Percentiles rank a stretch among this genome's conserved stretches.
Evolutionary conservation across 495 filamentous ascomycete genomes (phyloP).

Genomic region (Jackrogersella multiformis): DNA sequence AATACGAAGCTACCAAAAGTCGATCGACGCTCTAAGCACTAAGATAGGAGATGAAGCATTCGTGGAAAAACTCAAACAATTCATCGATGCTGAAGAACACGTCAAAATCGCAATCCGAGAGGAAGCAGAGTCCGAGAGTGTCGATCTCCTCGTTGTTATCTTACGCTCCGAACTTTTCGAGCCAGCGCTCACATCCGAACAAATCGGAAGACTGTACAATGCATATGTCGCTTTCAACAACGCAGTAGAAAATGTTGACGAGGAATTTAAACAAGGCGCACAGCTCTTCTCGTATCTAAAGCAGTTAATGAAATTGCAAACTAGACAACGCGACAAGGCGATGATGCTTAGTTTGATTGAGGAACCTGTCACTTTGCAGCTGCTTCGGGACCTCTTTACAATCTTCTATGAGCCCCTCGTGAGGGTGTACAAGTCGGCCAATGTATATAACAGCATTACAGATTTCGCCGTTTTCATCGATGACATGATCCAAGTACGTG

Average conservation of each 20-base stretch:
- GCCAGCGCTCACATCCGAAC: constrained; percentile 72
- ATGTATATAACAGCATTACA: constrained; percentile 95
- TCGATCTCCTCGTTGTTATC: constrained; percentile 86
- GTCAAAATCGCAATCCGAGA: constrained; percentile 76
- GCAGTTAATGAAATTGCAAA: constrained; percentile 91
- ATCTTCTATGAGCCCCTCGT: constrained; percentile 99
- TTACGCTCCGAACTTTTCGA: constrained; percentile 76
- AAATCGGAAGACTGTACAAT: constrained; percentile 87
- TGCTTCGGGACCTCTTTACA: constrained; percentile 95
- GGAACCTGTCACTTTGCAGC: constrained; percentile 89
- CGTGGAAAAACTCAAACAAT: constrained; percentile 82
- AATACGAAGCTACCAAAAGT: constrained; percentile 81
- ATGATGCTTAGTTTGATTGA: constrained; percentile 98
- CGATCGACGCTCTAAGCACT: constrained; percentile 75
- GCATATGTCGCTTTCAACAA: constrained; percentile 97
- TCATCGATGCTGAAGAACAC: constrained; percentile 75
- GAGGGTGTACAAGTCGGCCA: constrained; percentile 97
- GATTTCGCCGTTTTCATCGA: constrained; percentile 94
- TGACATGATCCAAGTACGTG: constrained; percentile 76
- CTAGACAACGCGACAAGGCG: constrained; percentile 89
- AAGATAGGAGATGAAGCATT: constrained; percentile 84
- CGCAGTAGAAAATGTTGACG: constrained; percentile 89
- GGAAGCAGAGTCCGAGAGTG: constrained; percentile 73
- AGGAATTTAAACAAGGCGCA: constrained; percentile 86
- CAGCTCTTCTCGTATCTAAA: constrained; percentile 94